Evolutionary conservation across 345 rosid species (phyloP), one percentile per base, ranked within the genome.

Genomic region (Angophora floribunda): DNA sequence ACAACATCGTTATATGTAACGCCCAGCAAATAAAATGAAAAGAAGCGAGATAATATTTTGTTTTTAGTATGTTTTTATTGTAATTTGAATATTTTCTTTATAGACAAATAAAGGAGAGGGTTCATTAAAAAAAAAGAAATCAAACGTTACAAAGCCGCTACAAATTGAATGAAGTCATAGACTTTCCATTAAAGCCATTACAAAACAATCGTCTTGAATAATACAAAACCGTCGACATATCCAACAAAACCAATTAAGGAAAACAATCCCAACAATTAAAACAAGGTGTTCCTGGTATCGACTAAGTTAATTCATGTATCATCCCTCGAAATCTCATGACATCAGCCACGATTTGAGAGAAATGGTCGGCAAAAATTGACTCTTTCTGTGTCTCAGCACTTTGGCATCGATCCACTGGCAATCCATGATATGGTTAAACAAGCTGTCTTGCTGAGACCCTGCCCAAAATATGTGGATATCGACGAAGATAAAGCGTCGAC

Each of bases 171-270:
- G 30, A 0, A 59, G 32, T 59, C 30, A 59, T 26, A 59, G 41
- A 36, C 28, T 26, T 26, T 59, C 3, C 65, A 26, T 59, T 26
- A 0, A 26, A 59, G 0, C 1, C 1, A 0, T 59, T 59, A 59
- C 65, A 59, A 59, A 59, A 11, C 14, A 61, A 11, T 26, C 26
- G 15, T 14, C 26, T 61, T 5, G 67, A 61, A 12, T 61, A 61
- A 26, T 61, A 26, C 32, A 61, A 61, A 61, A 12, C 7, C 32
- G 13, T 26, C 3, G 13, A 2, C 30, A 28, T 28, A 61, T 61
- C 67, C 67, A 61, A 61, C 67, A 61, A 61, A 61, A 61, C 15
- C 14, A 30, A n/a, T 1, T 13, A 30, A n/a, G 41, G 7, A 63
- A n/a, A 63, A n/a, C 19, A 63, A 63, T 3, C 36, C 41, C 36